phyloP scores from a whole-genome alignment of 352 stramenopile species.

The Globisporangium nodosum region DNA sequence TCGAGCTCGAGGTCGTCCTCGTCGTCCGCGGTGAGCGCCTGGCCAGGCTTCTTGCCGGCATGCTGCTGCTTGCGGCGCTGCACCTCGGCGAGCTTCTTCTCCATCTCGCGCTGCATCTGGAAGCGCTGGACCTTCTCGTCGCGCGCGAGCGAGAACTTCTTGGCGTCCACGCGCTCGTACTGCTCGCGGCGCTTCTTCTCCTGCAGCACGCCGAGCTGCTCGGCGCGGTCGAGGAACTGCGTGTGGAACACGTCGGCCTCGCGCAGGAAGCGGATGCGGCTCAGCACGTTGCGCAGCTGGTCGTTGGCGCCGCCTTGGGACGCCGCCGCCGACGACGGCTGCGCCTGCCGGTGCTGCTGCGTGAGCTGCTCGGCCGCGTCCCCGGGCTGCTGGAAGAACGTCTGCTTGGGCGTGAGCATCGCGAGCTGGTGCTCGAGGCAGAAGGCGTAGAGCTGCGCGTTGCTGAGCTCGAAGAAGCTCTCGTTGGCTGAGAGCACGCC shows the following conservation, averaged over 20 bases:
- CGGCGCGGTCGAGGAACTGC: constrained; percentile 70
- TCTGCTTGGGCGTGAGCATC: constrained; percentile 71
- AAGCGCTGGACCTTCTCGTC: constrained; percentile 84
- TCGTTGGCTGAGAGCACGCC: constrained; percentile 68
- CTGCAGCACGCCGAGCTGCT: constrained; percentile 52
- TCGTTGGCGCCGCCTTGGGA: constrained; percentile 17
- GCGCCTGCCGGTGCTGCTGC: constrained; percentile 11
- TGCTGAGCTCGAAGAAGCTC: constrained; percentile 75
- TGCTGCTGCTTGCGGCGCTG: constrained; percentile 40
- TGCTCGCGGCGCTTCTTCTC: constrained; percentile 67
- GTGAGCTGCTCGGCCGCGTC: constrained; percentile 15
- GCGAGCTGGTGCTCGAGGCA: constrained; percentile 79
- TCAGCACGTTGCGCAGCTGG: constrained; percentile 56
- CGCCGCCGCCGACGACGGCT: neutral
- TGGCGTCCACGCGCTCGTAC: constrained; percentile 68
- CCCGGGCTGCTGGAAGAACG: constrained; percentile 46
- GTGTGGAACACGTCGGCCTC: constrained; percentile 73
- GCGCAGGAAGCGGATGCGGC: constrained; percentile 57
- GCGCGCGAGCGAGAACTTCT: constrained; percentile 55
- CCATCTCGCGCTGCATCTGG: constrained; percentile 69
- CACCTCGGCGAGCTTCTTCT: constrained; percentile 56
- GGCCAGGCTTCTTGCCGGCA: constrained; percentile 12
- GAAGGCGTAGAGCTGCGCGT: constrained; percentile 75
- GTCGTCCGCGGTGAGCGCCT: constrained; percentile 13
- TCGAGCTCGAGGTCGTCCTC: constrained; percentile 38